Percentiles rank a stretch among this genome's conserved stretches.
These are phyloP conservation scores for Rubia yunnanensis DNA, from an alignment of 257 asterid genomes.

Conservation along the genomic window DNA sequence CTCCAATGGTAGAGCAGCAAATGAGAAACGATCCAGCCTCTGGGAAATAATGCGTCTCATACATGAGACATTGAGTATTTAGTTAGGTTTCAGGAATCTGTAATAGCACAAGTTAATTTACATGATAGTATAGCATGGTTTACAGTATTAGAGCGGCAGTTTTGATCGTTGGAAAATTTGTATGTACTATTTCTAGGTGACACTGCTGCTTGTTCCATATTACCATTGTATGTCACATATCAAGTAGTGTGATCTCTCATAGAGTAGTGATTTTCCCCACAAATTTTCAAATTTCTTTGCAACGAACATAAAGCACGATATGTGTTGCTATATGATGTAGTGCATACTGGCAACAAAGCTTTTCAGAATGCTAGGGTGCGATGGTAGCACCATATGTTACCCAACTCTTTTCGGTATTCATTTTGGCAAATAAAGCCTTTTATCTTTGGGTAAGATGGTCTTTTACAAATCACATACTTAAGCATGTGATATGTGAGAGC, in stretches of 20 bases:
- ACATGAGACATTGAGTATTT: not conserved
- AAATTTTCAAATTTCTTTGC: no score
- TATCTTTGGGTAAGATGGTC: no score
- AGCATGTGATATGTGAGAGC: no score
- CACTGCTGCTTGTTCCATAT: not conserved
- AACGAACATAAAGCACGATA: no score
- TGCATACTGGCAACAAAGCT: no score
- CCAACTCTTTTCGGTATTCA: no score
- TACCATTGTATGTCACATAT: not conserved
- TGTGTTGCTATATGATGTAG: no score
- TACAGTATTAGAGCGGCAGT: not conserved
- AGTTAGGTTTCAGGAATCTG: not conserved
- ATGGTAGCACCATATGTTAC: no score
- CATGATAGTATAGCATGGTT: not conserved
- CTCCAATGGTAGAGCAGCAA: slow-evolving; percentile 72
- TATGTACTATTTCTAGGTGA: not conserved
- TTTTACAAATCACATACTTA: no score
- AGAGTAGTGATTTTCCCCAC: no score
- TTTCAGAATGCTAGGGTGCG: no score
- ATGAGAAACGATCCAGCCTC: slow-evolving; percentile 44
- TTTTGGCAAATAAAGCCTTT: no score
- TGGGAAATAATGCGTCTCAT: slow-evolving; percentile 31
- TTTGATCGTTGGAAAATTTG: not conserved
- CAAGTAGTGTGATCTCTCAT: not conserved
- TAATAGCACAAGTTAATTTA: not conserved